Base-by-base conservation (phyloP, 768 basidiomycete genomes). In the Collybia nuda region DNA sequence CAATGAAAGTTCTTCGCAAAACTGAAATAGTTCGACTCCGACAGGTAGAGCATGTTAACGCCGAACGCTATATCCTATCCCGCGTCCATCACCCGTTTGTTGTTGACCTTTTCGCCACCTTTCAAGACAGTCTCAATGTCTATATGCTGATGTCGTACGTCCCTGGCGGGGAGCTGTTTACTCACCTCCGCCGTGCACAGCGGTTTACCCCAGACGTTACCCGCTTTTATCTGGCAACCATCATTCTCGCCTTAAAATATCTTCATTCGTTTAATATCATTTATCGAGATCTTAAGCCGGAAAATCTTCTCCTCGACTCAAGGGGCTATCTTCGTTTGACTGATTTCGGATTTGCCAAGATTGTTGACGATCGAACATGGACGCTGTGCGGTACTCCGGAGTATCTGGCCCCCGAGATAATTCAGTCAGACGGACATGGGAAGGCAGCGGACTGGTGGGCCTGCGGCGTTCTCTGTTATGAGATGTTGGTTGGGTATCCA, bases 401-500 rank as follows among this genome's bases (percentile, higher is more conserved):
- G 70, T 98, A 99, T 65, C 85, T 99, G 32, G 96, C 97, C 2
- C 97, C 97, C 17, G 97, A 99, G 70, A 97, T 99, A 51, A 97
- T 99, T 51, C 88, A 96, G 62, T 93, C 92, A 5, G 94, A 96
- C 55, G 97, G 97, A 9, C 97, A 99, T 68, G 94, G 94, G 9
- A 96, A 97, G 67, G 94, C 95, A 7, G 95, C 94, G 5, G 96
- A 99, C 65, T 99, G 94, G 94, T 99, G 97, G 97, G 96, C 97
- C 7, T 88, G 94, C 61, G 97, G 97, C 17, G 90, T 98, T 40
- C 76, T 99, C 29, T 93, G 91, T 67, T 99, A 96, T 66, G 97
- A 99, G 67, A 98, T 98, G 94, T 82, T 99, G 39, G 96, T 96
- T 26, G 97, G 97, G 1, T 98, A 96, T 63, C 95, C 96, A 22